Evolutionary conservation across 2,329 filamentous ascomycete species (phyloP), one percentile per base, ranked within the genome.

Genomic region (Aspergillus sp.): DNA sequence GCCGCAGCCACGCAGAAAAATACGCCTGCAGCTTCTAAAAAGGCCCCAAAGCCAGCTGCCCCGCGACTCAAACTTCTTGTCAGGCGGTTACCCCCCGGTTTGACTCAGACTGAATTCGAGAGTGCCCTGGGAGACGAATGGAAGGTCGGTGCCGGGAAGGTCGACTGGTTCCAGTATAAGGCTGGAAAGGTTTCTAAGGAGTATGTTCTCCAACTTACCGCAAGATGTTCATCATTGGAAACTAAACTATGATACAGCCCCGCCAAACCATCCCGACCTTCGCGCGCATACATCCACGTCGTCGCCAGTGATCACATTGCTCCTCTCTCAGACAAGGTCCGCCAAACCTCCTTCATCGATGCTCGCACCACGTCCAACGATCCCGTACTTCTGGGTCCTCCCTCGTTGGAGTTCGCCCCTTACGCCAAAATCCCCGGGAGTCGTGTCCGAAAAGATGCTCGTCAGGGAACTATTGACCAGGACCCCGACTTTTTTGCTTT

Each of bases 401-500:
- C 93, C 0, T 78, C 79, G 5, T 73, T 96, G 39, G 90, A 95
- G 59, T 88, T 88, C 58, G 82, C 90, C 12, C 80, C 86, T 1
- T 95, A 90, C 69, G 88, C 88, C 53, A 90, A 90, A 58, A 79
- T 89, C 1, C 89, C 91, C 1, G 81, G 80, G 46, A 79, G 76
- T 31, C 88, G 88, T 63, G 80, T 81, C 39, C 83, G 89, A 30
- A 80, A 82, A 42, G 93, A 98, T 71, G 82, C 83, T 42, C 83
- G 90, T 10, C 88, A 95, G 64, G 93, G 91, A 42, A 95, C 90
- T 3, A 97, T 98, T 53, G 93, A 98, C 58, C 90, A 95, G 62
- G 93, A 98, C 59, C 83, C 88, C 0, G 93, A 97, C 56, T 98
- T 96, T 57, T 94, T 96, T 73, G 82, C 84, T 27, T 98, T 97